A percentile compares a stretch with the other conserved stretches of the same genome.
These are phyloP conservation scores for Calendula officinalis DNA, from an alignment of 129 eudicot species.

Conservation along the genomic window DNA sequence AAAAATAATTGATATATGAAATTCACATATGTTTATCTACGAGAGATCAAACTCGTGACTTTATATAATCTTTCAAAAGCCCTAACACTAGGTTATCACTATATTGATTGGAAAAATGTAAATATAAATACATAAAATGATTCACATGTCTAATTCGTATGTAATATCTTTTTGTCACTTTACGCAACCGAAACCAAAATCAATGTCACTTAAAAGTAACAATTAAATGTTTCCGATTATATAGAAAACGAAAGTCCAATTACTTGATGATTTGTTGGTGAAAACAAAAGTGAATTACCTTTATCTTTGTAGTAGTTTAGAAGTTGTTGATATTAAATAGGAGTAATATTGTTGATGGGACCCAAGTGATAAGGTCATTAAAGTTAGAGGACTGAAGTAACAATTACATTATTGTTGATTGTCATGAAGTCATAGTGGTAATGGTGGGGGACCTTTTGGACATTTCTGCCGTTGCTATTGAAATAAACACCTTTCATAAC, in stretches of 20 bases:
- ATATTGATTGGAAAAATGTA: too few relatives aligned
- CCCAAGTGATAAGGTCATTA: constrained; percentile 32
- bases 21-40: too few relatives aligned
- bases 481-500: constrained; percentile 22
- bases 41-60: too few relatives aligned
- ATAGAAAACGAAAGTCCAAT: background rate
- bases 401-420: constrained; percentile 31
- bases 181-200: background rate
- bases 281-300: background rate
- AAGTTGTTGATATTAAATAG: constrained; percentile 21
- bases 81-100: too few relatives aligned
- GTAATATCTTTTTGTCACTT: background rate
- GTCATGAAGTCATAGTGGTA: constrained; percentile 23
- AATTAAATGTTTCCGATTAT: too few relatives aligned
- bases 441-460: constrained; percentile 29
- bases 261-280: constrained; percentile 13
- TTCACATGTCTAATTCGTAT: background rate
- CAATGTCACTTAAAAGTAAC: too few relatives aligned
- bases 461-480: constrained; percentile 26
- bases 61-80: too few relatives aligned
- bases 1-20: too few relatives aligned
- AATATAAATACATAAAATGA: too few relatives aligned
- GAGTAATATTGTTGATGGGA: constrained; percentile 27
- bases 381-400: constrained; percentile 34
- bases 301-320: constrained; percentile 4